Percentiles rank a stretch among this genome's conserved stretches.
Evolutionary conservation across 257 asterid genomes (phyloP).

Genomic region (Solanum clarkiae): DNA sequence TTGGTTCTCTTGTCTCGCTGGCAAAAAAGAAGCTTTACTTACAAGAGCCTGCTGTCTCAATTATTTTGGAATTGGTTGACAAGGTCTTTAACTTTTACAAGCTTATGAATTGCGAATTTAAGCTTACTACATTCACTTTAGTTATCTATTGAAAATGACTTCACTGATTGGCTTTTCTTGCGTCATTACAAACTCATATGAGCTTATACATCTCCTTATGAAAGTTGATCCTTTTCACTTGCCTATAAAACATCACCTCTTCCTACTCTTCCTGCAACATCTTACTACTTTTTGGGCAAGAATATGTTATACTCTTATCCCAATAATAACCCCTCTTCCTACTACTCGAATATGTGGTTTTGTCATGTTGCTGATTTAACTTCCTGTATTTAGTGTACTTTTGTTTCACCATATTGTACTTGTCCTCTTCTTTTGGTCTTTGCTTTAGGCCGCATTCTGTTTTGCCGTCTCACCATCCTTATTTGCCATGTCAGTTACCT

Average conservation of each 20-base stretch:
- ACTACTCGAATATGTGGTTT: neutral
- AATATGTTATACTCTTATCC: neutral
- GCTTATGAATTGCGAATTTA: neutral
- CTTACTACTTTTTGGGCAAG: neutral
- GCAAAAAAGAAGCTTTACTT: conserved; percentile 81
- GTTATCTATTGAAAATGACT: neutral
- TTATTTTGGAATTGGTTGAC: conserved; percentile 68
- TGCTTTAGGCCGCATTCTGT: neutral
- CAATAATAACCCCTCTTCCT: neutral
- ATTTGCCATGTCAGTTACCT: conserved; percentile 44
- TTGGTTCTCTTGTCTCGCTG: conserved; percentile 45
- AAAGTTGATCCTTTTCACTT: neutral
- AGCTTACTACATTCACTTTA: neutral
- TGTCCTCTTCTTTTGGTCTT: neutral
- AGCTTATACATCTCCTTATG: neutral
- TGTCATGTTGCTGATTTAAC: neutral
- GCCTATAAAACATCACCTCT: neutral
- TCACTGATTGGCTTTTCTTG: neutral
- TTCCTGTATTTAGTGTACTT: neutral
- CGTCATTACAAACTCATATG: neutral
- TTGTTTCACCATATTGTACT: neutral
- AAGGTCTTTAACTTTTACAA: conserved; percentile 36
- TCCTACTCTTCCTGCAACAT: neutral
- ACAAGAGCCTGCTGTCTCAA: conserved; percentile 79
- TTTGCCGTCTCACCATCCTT: neutral